Percentiles rank a stretch among this genome's conserved stretches.
Evolutionary conservation across 1,284 basidiomycete species (phyloP).

Genomic region (Cryptococcus wingfieldii): DNA sequence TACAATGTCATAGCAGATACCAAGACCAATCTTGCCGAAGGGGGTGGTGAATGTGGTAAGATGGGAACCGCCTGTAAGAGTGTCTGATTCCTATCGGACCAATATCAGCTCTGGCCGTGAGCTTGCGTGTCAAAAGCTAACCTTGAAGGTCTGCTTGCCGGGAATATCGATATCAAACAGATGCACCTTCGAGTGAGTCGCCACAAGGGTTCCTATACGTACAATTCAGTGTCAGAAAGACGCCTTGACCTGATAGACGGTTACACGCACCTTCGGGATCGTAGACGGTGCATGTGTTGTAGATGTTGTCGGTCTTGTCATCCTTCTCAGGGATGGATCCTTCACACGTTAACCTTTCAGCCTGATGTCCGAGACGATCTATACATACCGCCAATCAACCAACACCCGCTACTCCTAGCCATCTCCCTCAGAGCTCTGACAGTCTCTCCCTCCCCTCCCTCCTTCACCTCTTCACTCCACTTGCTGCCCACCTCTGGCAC

Average conservation of each 20-base stretch:
- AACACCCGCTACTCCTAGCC: slow-evolving; percentile 75
- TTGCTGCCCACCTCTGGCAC: slow-evolving; percentile 54
- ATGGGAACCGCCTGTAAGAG: slow-evolving; percentile 71
- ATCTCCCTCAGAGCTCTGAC: slow-evolving; percentile 74
- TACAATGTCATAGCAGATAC: slow-evolving; percentile 54
- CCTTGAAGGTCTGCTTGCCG: slow-evolving; percentile 94
- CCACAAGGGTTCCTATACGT: slow-evolving; percentile 69
- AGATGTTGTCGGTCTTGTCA: slow-evolving; percentile 61
- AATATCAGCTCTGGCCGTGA: neutral
- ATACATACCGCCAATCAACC: slow-evolving; percentile 80
- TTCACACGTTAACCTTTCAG: slow-evolving; percentile 33
- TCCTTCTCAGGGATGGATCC: slow-evolving; percentile 87
- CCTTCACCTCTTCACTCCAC: slow-evolving; percentile 5
- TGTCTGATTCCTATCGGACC: slow-evolving; percentile 79
- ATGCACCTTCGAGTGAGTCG: slow-evolving; percentile 89
- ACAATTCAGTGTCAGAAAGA: neutral
- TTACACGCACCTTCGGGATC: slow-evolving; percentile 66
- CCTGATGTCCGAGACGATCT: neutral
- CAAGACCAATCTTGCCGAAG: slow-evolving; percentile 50
- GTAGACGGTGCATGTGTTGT: slow-evolving; percentile 89
- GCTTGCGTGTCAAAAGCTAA: slow-evolving; percentile 40
- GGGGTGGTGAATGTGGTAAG: slow-evolving; percentile 83
- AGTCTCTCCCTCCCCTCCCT: slow-evolving; percentile 61
- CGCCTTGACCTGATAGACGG: neutral
- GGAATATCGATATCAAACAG: slow-evolving; percentile 98